Base-by-base conservation (phyloP, 2,329 filamentous ascomycete genomes). In the Aspergillus floridensis region DNA sequence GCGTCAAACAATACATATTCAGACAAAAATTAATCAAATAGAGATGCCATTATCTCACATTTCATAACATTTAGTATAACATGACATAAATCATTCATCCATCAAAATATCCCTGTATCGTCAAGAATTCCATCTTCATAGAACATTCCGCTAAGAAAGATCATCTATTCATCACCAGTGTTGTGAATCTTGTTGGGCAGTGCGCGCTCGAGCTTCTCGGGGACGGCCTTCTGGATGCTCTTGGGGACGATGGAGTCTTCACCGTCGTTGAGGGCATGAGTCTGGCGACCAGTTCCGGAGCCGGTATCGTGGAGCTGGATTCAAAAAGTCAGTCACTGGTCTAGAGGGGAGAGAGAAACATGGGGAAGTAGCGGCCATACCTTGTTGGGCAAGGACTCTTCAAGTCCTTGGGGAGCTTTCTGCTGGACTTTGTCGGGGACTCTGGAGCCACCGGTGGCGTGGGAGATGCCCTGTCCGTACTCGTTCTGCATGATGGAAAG, bases 131-230 rank as follows among this genome's bases (percentile, higher is more conserved):
- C 7, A 2, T 0, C 0, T 8, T 26, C 26, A 2, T 26, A 26
- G 8, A 7, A 29, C 26, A 7, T 29, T 35, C 32, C 11, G 32
- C 11, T 6, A 35, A 6, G 32, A 11, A 16, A 35, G 2, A 35
- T 24, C 19, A 49, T 47, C 5, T 59, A 59, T 32, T 58, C 22
- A 44, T 58, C 50, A 11, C 56, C 56, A 31, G 56, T 54, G 11
- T 58, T 58, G 50, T 58, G 56, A 16, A 58, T 58, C 44, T 58
- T 58, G 50, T 58, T 58, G 6, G 56, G 56, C 46, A 58, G 24
- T 3, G 50, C 44, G 44, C 56, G 56, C 44, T 58, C 56, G 2
- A 58, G 10, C 21, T 31, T 44, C 31, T 58, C 50, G 16, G 56
- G 56, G 14, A 58, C 56, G 12, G 51, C 51, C 51, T 58, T 58